Evolutionary conservation across 495 filamentous ascomycete genomes (phyloP), one percentile per base, ranked within the genome.

Genomic region (Apodospora peruviana): DNA sequence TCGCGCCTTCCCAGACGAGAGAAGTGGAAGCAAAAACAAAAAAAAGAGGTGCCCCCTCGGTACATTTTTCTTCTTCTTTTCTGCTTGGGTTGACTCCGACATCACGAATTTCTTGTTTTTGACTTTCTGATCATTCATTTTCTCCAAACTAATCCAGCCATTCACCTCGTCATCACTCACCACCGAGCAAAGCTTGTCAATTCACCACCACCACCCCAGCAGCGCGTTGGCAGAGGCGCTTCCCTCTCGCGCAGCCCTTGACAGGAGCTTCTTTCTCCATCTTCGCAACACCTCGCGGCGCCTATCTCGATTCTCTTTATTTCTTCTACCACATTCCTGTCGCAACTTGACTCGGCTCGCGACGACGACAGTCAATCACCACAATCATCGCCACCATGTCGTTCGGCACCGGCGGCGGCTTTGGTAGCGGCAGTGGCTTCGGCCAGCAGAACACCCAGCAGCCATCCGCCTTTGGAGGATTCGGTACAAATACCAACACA

Each of bases 391-490:
- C 42, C 51, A 73, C 52, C 65, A 78, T 78, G 68, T 71, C 71
- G 49, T 77, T 77, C 56, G 68, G 72, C 27, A 14, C 7, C 40
- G 54, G 51, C 43, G 66, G 67, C 56, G 68, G 72, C 27, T 7
- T 7, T 39, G 54, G 51, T 42, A 65, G 67, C 51, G 66, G 72
- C 51, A 74, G 70, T 64, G 78, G 77, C 58, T 85, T 85, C 64
- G 82, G 82, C 59, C 71, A 78, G 56, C 56, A 57, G 40, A 79
- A 73, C 52, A 80, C 80, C 58, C 68, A 76, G 34, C 75, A 79
- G 61, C 70, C 76, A 51, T 71, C 71, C 52, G 77, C 73, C 47
- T 85, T 76, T 55, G 66, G 73, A 38, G 72, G 72, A 18, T 74
- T 85, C 61, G 80, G 80, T 47, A 51, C 74, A 16, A 82, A 71